These are phyloP conservation scores for Xylariales sp. DNA, from an alignment of 2,329 filamentous ascomycete genomes.

Conservation along the genomic window DNA sequence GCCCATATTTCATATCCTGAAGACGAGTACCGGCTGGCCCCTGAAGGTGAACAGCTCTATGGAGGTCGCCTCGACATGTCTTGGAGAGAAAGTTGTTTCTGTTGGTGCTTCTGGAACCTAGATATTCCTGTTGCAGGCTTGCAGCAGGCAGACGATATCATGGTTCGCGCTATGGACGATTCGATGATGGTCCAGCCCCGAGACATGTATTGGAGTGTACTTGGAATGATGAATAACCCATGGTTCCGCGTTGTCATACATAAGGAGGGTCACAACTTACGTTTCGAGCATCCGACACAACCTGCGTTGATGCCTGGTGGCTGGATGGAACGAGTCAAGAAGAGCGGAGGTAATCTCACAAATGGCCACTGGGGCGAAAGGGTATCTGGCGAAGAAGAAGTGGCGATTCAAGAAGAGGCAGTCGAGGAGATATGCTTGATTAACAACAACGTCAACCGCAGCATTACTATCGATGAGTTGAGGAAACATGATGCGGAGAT, in stretches of 20 bases:
- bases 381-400: conserved; percentile 45
- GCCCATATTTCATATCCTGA: conserved; percentile 78
- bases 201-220: conserved; percentile 93
- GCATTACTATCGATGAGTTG: conserved; percentile 68
- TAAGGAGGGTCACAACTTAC: conserved; percentile 57
- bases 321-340: conserved; percentile 93
- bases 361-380: conserved; percentile 85
- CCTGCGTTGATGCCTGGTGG: conserved; percentile 72
- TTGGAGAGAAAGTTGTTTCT: conserved; percentile 78
- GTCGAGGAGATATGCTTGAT: conserved; percentile 72
- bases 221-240: conserved; percentile 98
- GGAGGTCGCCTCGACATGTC: conserved; percentile 76
- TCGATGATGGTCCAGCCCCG: conserved; percentile 79
- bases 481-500: conserved; percentile 59
- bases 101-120: conserved; percentile 89
- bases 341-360: conserved; percentile 69
- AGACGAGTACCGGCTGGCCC: conserved; percentile 67
- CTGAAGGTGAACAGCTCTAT: conserved; percentile 59
- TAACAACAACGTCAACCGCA: conserved; percentile 57
- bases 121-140: conserved; percentile 61
- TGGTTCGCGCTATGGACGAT: conserved; percentile 87
- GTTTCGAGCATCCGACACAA: conserved; percentile 86
- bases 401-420: conserved; percentile 39
- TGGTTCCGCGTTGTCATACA: conserved; percentile 83
- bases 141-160: conserved; percentile 61